Percentiles rank a stretch among this genome's conserved stretches.
Evolutionary conservation across 148 eudicot genomes (phyloP).

Genomic region (Fallopia convolvulus): DNA sequence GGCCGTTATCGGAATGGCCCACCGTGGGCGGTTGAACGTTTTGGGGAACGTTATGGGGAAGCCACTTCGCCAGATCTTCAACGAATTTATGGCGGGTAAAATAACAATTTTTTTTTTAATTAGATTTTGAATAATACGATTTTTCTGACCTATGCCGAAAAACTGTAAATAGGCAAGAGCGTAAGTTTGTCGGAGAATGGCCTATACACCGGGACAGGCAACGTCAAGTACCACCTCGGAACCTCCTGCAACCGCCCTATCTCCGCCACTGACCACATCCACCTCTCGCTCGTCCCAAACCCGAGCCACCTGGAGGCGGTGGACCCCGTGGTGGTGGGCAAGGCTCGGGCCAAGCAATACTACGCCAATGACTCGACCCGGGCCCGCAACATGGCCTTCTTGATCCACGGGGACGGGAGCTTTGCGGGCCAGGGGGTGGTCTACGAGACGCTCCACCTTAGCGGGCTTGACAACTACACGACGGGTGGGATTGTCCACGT

Average conservation of each 20-base stretch:
- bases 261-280: slow-evolving; percentile 56
- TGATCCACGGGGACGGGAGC: slow-evolving; percentile 68
- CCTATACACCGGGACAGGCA: slow-evolving; percentile 64
- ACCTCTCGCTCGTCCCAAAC: slow-evolving; percentile 61
- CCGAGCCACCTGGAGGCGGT: slow-evolving; percentile 73
- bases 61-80: slow-evolving; percentile 55
- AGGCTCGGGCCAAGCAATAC: slow-evolving; percentile 64
- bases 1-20: slow-evolving; percentile 67
- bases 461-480: slow-evolving; percentile 59
- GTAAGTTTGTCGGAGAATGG: slow-evolving; percentile 11
- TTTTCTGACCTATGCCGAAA: background rate
- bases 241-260: slow-evolving; percentile 65
- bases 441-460: slow-evolving; percentile 63
- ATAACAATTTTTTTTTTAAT: background rate
- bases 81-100: slow-evolving; percentile 57
- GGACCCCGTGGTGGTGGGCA: slow-evolving; percentile 62
- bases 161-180: background rate
- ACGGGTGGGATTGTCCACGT: slow-evolving; percentile 68
- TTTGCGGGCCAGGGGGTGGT: slow-evolving; percentile 77
- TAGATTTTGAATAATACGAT: too few relatives aligned
- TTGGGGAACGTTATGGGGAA: slow-evolving; percentile 63
- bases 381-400: slow-evolving; percentile 44
- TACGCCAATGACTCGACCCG: slow-evolving; percentile 44
- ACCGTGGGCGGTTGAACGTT: slow-evolving; percentile 59
- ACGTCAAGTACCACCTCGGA: slow-evolving; percentile 63